Base-by-base conservation (phyloP, 2,329 filamentous ascomycete species). In the Aspergillus tamarii region DNA sequence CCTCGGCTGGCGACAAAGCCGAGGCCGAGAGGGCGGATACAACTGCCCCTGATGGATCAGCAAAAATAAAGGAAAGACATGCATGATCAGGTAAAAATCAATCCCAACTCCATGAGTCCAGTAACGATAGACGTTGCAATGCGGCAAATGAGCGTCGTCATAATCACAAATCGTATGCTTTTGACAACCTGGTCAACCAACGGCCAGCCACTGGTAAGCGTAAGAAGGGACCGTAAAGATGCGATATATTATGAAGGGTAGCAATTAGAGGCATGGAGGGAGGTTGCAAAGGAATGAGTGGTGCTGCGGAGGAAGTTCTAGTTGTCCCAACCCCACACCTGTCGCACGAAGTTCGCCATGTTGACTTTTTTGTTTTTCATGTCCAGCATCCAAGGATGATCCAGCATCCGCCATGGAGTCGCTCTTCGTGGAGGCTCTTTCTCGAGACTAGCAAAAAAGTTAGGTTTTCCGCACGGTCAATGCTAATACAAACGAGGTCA, bases 351-450 rank as follows among this genome's bases (percentile, higher is more conserved):
- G 73, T 93, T 91, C 69, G 88, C 88, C 94, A 99, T 98, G 80
- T 98, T 98, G 77, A 99, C 95, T 71, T 95, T 92, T 84, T 97
- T 98, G 60, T 88, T 85, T 73, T 90, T 91, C 92, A 98, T 98
- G 74, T 99, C 95, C 48, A 92, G 84, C 90, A 99, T 97, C 95
- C 95, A 99, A 2, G 95, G 95, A 81, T 99, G 95, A 76, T 99
- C 95, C 67, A 97, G 87, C 94, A 99, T 99, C 73, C 94, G 92
- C 95, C 95, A 99, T 14, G 95, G 95, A 64, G 92, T 96, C 34
- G 94, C 95, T 76, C 95, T 87, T 73, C 94, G 88, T 63, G 85
- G 86, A 23, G 92, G 89, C 71, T 97, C 93, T 81, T 99, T 99
- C 79, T 99, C 95, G 63, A 99, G 86, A 82, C 95, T 98, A 67